Evolutionary conservation across 2,329 filamentous ascomycete genomes (phyloP), one percentile per base, ranked within the genome.

Genomic region (Emergomyces pasteurianus): DNA sequence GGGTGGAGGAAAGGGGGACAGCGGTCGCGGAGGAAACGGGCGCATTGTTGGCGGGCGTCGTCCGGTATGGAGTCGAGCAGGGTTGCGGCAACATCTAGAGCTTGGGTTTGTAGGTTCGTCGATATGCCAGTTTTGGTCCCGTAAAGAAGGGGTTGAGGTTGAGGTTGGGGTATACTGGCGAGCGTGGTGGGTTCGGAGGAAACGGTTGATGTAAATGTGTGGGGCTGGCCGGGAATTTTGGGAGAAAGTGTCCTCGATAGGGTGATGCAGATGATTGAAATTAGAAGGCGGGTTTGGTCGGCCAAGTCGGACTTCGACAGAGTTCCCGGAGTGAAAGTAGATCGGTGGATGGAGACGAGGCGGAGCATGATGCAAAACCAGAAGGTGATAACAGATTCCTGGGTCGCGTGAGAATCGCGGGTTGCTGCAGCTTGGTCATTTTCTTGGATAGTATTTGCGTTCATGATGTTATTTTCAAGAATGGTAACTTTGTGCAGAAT

Each of bases 41-140:
- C 70, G 60, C 76, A 77, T 58, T 77, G 72, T 18, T 73, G 67
- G 14, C 75, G 74, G 28, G 72, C 69, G 57, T 79, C 77, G 46
- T 79, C 75, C 18, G 75, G 71, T 59, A 79, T 72, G 18, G 72
- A 70, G 60, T 80, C 78, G 36, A 77, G 70, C 3, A 79, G 68
- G 12, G 73, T 73, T 10, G 76, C 73, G 12, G 77, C 76, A 16
- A 78, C 74, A 61, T 79, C 77, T 16, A 78, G 67, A 14, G 76
- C 72, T 47, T 77, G 73, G 7, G 73, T 72, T 61, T 75, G 73
- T 16, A 75, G 65, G 42, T 71, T 65, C 6, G 71, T 71, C 9
- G 70, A 72, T 23, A 70, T 69, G 18, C 50, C 31, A 68, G 71
- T 16, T 70, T 43, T 26, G 14, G n/a, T 26, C 3, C 12, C 5